These are phyloP conservation scores for Malassezia slooffiae DNA, from an alignment of 1,284 basidiomycete species.

Conservation along the genomic window DNA sequence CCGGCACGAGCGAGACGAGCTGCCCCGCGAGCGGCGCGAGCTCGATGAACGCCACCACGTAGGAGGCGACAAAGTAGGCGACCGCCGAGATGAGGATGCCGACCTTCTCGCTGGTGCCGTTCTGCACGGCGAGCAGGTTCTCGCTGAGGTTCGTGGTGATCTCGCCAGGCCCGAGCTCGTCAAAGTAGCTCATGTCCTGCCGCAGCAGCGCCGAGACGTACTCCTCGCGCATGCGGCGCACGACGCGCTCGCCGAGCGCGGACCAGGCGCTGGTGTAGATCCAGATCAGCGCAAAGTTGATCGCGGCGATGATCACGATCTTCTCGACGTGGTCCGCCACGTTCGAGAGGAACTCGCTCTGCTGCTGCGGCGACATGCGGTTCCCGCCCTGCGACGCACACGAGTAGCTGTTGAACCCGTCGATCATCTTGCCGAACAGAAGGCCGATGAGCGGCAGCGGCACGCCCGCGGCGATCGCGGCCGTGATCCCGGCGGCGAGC, in stretches of 20 bases:
- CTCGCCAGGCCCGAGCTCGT: slow-evolving; percentile 28
- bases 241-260: slow-evolving; percentile 29
- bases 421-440: slow-evolving; percentile 34
- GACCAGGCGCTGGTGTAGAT: slow-evolving; percentile 38
- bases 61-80: slow-evolving; percentile 31
- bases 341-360: slow-evolving; percentile 16
- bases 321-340: slow-evolving; percentile 29
- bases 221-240: slow-evolving; percentile 43
- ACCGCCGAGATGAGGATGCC: slow-evolving; percentile 31
- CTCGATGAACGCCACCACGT: slow-evolving; percentile 29
- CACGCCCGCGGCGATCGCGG: slow-evolving; percentile 30
- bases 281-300: slow-evolving; percentile 40
- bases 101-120: slow-evolving; percentile 36
- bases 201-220: slow-evolving; percentile 49
- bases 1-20: slow-evolving; percentile 27
- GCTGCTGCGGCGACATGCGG: slow-evolving; percentile 13
- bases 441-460: slow-evolving; percentile 36
- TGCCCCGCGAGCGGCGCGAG: slow-evolving; percentile 27
- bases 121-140: slow-evolving; percentile 30
- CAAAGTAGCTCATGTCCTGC: slow-evolving; percentile 47
- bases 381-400: slow-evolving; percentile 10
- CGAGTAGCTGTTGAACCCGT: slow-evolving; percentile 27
- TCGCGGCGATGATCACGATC: slow-evolving; percentile 28
- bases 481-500: slow-evolving; percentile 23
- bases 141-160: slow-evolving; percentile 27